Evolutionary conservation across 148 eudicot species (phyloP), one percentile per base, ranked within the genome.

Genomic region (Vaccinium corymbosum): DNA sequence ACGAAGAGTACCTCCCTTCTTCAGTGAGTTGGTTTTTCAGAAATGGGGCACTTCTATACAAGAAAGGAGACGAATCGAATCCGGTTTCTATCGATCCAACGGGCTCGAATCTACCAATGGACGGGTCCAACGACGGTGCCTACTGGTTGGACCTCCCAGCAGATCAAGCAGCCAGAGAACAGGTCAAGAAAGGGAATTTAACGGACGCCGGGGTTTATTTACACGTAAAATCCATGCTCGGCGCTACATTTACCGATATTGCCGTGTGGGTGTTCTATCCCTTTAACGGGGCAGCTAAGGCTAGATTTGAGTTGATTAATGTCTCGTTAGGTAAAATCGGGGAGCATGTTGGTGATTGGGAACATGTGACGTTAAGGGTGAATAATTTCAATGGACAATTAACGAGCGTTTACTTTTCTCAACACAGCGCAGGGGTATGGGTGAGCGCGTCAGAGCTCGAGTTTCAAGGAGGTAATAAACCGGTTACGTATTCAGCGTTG

Each of bases 291-390:
- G 64, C 90, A 6, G 84, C 90, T 2, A 86, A 74, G 81, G 90
- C 90, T 3, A 88, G 84, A 61, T 73, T 88, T 7, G 83, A 64
- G 71, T 29, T 88, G 25, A 27, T 90, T 16, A 78, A 64, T 5
- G 76, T 90, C 22, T 9, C 81, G 0, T 66, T 90, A 11, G 89
- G 90, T 4, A 90, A 78, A 83, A 86, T 90, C 4, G 91, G 91
- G 2, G 86, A 90, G 66, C 91, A 90, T 56, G 80, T 90, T 22
- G 91, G 91, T 6, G 91, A 90, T 50, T 90, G 91, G 91, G 91
- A 90, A 76, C 91, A 90, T 79, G 81, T 86, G 16, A 90, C 91
- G 1, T n/a, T 90, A 22, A 88, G 91, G 55, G 38, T 90, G 0
- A 90, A 90, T 71, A 90, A 90, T 75, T 86, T 90, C 46, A 68